phyloP scores from a whole-genome alignment of 2,329 filamentous ascomycete genomes.

The Epichloe baconii region DNA sequence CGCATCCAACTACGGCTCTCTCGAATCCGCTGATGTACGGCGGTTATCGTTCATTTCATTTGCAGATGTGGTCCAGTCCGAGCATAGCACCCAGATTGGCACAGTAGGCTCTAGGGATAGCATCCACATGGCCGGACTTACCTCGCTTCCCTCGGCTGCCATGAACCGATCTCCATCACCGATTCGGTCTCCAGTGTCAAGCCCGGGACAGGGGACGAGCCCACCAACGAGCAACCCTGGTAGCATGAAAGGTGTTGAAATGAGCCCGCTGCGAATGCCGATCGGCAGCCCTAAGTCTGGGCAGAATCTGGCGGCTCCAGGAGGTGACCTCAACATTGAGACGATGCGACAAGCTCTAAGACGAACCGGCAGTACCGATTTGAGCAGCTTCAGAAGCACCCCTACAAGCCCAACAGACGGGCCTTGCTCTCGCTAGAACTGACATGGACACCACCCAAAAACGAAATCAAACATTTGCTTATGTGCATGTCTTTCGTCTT shows the following conservation, averaged over 20 bases:
- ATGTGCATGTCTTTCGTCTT: neutral
- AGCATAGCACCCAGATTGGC: constrained; percentile 50
- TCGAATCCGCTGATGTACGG: constrained; percentile 64
- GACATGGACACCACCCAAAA: no score
- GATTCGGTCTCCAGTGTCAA: constrained; percentile 65
- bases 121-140: constrained; percentile 54
- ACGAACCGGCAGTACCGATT: constrained; percentile 72
- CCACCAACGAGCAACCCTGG: constrained; percentile 65
- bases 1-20: constrained; percentile 61
- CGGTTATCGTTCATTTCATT: constrained; percentile 93
- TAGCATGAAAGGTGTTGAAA: constrained; percentile 61
- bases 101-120: constrained; percentile 50
- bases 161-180: constrained; percentile 65
- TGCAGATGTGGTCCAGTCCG: constrained; percentile 82
- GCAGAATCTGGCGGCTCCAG: constrained; percentile 30
- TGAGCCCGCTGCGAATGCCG: constrained; percentile 48
- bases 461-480: neutral
- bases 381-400: constrained; percentile 43
- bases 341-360: constrained; percentile 85
- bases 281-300: constrained; percentile 51
- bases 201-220: constrained; percentile 52
- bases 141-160: constrained; percentile 39
- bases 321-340: constrained; percentile 70
- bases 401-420: constrained; percentile 44
- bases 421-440: constrained; percentile 15